Conservation (phyloP, 2,329 filamentous ascomycete species). For the Curvularia eragrostidis region DNA sequence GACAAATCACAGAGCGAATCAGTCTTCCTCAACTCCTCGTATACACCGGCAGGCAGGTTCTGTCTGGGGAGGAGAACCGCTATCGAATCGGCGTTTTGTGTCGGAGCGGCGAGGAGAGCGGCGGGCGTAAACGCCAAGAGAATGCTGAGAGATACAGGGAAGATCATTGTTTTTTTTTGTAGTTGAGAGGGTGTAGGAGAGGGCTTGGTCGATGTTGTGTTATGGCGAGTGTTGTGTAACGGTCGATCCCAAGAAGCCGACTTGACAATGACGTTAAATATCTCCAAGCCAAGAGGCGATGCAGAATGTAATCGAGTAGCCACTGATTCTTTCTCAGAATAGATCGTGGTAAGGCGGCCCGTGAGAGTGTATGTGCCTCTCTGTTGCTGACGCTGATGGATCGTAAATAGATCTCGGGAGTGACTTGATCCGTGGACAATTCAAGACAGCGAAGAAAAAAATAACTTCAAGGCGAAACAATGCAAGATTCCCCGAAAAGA, state of each 20-base stretch:
- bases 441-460: background rate
- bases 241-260: background rate
- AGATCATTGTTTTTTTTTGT: constrained; percentile 41
- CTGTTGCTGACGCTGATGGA: background rate
- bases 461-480: background rate
- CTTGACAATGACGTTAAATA: constrained; percentile 10
- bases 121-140: constrained; percentile 45
- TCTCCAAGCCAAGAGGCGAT: background rate
- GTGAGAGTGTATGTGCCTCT: background rate
- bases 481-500: background rate
- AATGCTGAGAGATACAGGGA: constrained; percentile 40
- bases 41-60: constrained; percentile 23
- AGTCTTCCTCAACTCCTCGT: constrained; percentile 31
- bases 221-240: constrained; percentile 10
- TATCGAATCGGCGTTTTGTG: constrained; percentile 31
- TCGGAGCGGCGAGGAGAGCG: constrained; percentile 44
- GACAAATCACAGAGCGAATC: constrained; percentile 41
- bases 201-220: constrained; percentile 14
- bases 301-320: background rate
- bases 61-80: constrained; percentile 27
- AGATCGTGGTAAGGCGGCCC: background rate
- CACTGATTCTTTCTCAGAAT: constrained; percentile 16
- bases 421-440: background rate
- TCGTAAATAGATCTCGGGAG: constrained; percentile 2
- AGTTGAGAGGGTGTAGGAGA: background rate